Evolutionary conservation across 768 basidiomycete species (phyloP).

Genomic region (Calocera viscosa): DNA sequence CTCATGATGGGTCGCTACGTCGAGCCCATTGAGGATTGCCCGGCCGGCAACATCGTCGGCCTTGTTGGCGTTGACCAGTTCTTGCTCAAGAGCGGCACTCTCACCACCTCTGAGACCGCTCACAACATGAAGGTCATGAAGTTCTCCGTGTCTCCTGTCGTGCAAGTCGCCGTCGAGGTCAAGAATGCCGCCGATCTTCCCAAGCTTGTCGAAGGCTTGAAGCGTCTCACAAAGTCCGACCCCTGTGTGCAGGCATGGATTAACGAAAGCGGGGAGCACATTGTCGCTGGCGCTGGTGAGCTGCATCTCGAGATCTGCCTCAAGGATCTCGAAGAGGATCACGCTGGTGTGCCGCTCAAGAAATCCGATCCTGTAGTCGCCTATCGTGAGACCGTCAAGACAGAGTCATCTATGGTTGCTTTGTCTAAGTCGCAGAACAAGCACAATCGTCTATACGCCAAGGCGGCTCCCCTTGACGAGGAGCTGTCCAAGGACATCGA

Average conservation of each 20-base stretch:
- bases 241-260: constrained; percentile 98
- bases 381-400: constrained; percentile 93
- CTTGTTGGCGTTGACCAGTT: constrained; percentile 99
- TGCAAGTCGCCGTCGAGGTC: constrained; percentile 97
- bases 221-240: constrained; percentile 99
- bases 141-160: constrained; percentile 99
- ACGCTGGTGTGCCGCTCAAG: constrained; percentile 98
- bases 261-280: constrained; percentile 85
- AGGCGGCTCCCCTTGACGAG: constrained; percentile 87
- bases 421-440: constrained; percentile 99
- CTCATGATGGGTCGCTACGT: constrained; percentile 99
- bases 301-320: constrained; percentile 98
- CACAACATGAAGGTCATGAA: constrained; percentile 99
- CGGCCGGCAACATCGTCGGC: constrained; percentile 96
- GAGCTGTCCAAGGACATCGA: constrained; percentile 92
- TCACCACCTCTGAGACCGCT: constrained; percentile 94
- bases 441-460: constrained; percentile 95
- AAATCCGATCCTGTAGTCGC: constrained; percentile 95
- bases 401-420: constrained; percentile 90
- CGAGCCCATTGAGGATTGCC: constrained; percentile 98
- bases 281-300: constrained; percentile 98
- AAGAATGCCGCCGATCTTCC: constrained; percentile 99
- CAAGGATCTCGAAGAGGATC: constrained; percentile 99
- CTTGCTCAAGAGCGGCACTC: constrained; percentile 97
- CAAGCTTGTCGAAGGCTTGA: constrained; percentile 99